These are phyloP conservation scores for Loxodes magnus DNA, from an alignment of 73 alveolate species.

Conservation along the genomic window DNA sequence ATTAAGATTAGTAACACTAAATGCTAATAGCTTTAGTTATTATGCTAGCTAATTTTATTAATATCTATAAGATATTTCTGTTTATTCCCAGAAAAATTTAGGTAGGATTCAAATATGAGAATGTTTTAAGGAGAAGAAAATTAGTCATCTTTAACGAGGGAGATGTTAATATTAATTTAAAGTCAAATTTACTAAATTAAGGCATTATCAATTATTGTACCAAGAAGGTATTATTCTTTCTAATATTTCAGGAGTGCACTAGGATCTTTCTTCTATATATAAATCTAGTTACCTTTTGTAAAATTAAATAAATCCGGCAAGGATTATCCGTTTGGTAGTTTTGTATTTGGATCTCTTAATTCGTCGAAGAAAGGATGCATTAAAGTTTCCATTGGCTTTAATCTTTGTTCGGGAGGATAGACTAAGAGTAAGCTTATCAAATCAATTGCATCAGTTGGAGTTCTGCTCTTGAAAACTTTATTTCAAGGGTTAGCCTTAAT, in stretches of 20 bases:
- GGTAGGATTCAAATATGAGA: too few relatives aligned
- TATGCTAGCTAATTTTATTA: too few relatives aligned
- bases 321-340: conserved; percentile 41
- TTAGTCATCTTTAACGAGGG: too few relatives aligned
- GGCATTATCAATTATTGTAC: neutral
- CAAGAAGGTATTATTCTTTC: neutral
- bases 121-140: too few relatives aligned
- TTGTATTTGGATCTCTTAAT: conserved; percentile 47
- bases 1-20: too few relatives aligned
- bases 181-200: too few relatives aligned
- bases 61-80: too few relatives aligned
- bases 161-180: too few relatives aligned
- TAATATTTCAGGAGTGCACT: neutral
- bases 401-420: conserved; percentile 58
- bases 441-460: conserved; percentile 56
- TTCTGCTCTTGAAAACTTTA: conserved; percentile 43
- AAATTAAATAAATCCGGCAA: conserved; percentile 36
- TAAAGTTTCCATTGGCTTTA: conserved; percentile 49
- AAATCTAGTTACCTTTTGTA: too few relatives aligned
- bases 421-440: conserved; percentile 44
- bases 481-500: conserved; percentile 81
- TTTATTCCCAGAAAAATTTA: too few relatives aligned
- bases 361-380: conserved; percentile 75
- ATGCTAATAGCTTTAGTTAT: too few relatives aligned
- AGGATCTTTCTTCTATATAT: too few relatives aligned